These are phyloP conservation scores for Halenospora varia DNA, from an alignment of 495 filamentous ascomycete genomes.

Conservation along the genomic window DNA sequence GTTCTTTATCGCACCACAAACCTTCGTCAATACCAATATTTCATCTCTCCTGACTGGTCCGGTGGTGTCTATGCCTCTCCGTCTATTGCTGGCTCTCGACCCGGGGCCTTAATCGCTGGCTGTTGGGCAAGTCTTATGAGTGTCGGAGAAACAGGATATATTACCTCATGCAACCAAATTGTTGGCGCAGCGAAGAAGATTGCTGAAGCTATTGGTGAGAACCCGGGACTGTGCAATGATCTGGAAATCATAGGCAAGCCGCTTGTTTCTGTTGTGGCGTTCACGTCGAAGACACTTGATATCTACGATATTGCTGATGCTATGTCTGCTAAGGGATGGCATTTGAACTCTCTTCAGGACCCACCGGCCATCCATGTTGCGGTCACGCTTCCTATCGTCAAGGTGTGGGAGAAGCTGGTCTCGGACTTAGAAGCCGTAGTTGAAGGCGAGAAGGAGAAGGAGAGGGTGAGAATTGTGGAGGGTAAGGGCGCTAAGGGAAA, in stretches of 20 bases:
- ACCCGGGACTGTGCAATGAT: conserved; percentile 61
- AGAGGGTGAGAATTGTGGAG: conserved; percentile 60
- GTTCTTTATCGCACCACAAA: conserved; percentile 79
- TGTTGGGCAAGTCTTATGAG: conserved; percentile 90
- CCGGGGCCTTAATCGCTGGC: conserved; percentile 88
- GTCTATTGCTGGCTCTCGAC: conserved; percentile 82
- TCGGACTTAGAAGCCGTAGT: conserved; percentile 74
- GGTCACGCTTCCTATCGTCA: conserved; percentile 84
- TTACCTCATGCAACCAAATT: conserved; percentile 78
- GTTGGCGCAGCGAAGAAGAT: conserved; percentile 85
- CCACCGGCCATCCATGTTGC: conserved; percentile 95
- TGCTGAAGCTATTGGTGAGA: conserved; percentile 64
- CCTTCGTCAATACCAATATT: conserved; percentile 88
- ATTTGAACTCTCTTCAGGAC: conserved; percentile 85
- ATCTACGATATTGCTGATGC: conserved; percentile 86
- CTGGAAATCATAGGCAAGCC: conserved; percentile 81
- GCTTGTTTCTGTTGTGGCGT: conserved; percentile 85
- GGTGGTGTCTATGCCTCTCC: conserved; percentile 96
- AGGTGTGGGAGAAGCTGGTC: conserved; percentile 72
- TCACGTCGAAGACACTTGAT: conserved; percentile 71
- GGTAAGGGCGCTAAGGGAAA: conserved; percentile 68
- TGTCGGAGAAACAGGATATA: conserved; percentile 86
- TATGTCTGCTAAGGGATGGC: conserved; percentile 83
- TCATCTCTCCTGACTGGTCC: conserved; percentile 90
- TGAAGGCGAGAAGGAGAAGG: conserved; percentile 68